A percentile compares a stretch with the other conserved stretches of the same genome.
Evolutionary conservation across 2,329 filamentous ascomycete species (phyloP).

Genomic region (Triangularia setosa): DNA sequence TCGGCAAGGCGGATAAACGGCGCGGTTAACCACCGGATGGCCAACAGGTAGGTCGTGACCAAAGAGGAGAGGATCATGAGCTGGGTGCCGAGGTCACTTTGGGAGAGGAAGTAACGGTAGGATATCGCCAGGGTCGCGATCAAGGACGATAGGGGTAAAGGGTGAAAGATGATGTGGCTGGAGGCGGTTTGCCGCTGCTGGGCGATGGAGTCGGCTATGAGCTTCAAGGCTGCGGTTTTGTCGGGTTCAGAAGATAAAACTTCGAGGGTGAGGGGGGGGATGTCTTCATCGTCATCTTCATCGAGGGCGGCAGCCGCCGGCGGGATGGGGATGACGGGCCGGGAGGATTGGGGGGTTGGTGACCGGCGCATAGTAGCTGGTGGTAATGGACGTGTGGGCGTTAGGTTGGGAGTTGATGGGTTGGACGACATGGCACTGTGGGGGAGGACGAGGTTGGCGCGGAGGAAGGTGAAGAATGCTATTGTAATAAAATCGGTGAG

Average conservation of each 20-base stretch:
- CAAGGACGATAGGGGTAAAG: slow-evolving; percentile 49
- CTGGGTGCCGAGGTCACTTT: slow-evolving; percentile 50
- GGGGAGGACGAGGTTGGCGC: slow-evolving; percentile 71
- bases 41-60: slow-evolving; percentile 59
- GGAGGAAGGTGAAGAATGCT: slow-evolving; percentile 82
- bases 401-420: slow-evolving; percentile 60
- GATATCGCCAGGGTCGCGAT: slow-evolving; percentile 40
- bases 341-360: slow-evolving; percentile 12
- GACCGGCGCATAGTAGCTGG: slow-evolving; percentile 7
- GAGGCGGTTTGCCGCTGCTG: slow-evolving; percentile 73
- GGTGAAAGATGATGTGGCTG: slow-evolving; percentile 60
- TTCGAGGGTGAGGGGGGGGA: slow-evolving; percentile 63
- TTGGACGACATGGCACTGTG: slow-evolving; percentile 59
- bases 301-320: slow-evolving; percentile 18
- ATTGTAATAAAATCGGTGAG: slow-evolving; percentile 18
- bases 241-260: slow-evolving; percentile 53
- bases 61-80: slow-evolving; percentile 57
- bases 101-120: slow-evolving; percentile 42
- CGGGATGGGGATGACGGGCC: slow-evolving; percentile 32
- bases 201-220: slow-evolving; percentile 77
- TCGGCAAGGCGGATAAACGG: slow-evolving; percentile 63
- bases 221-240: slow-evolving; percentile 62
- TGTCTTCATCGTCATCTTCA: slow-evolving; percentile 43
- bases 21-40: slow-evolving; percentile 55
- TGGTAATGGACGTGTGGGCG: slow-evolving; percentile 44